Base-by-base conservation (phyloP, 805 yeast species). In the Maudiozyma barnettii region DNA sequence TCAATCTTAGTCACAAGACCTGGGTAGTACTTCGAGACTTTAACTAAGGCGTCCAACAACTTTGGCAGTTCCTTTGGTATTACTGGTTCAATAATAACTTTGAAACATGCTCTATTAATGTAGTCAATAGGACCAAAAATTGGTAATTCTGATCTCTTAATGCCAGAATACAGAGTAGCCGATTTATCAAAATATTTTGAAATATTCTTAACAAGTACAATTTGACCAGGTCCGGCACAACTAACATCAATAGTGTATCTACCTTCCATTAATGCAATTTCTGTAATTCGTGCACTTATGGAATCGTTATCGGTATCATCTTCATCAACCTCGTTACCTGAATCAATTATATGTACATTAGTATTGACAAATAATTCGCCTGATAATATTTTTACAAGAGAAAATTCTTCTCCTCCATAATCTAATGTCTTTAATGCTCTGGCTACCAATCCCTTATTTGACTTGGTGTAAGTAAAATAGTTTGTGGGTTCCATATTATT, bases 61-160 rank as follows among this genome's bases (percentile, higher is more conserved):
- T 75, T 75, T 0, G 95, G 91, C 16, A 85, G 66, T 48, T 90
- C 95, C 0, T 85, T 74, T 0, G 96, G 96, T 23, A 76, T 72
- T 14, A 75, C 71, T 0, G 97, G 95, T 58, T 89, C 95, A 18
- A 91, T 75, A 0, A 95, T 89, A 3, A 91, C 76, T 57, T 88
- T 87, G 56, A 86, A 78, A 40, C 49, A 45, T 0, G 95, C 79
- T 43, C 72, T 68, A 6, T 69, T 63, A 2, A 79, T 61, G 49
- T 70, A 73, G 41, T 73, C 71, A 14, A 76, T 56, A 16, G 64
- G 53, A 12, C 60, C 57, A 3, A 60, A 60, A 5, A n/a, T 33
- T 16, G 48, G 41, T 19, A 45, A 8, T 4, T 14, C 30, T 2
- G 16, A 13, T 21, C 18, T 36, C 2, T 23, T 18, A n/a, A 39